Base-by-base conservation (phyloP, 768 basidiomycete genomes). In the Tylopilus intermedius region DNA sequence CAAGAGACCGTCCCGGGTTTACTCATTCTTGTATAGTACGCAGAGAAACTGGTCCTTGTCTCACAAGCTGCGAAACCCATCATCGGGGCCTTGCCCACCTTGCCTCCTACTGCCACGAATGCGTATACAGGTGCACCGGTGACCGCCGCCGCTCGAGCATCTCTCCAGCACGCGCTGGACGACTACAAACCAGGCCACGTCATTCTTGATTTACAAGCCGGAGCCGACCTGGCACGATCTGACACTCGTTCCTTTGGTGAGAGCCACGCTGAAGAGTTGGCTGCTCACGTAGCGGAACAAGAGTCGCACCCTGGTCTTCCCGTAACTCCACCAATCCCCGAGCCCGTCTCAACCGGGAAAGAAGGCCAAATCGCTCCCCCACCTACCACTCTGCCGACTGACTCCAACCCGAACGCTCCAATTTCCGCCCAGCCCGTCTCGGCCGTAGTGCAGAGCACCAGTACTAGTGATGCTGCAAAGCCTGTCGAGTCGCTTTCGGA, bases 161-260 rank as follows among this genome's bases (percentile, higher is more conserved):
- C 85, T 11, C 77, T 93, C 18, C 90, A 93, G 65, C 75, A 81
- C 32, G 86, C 89, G 0, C 72, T 93, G 33, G 90, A 93, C 66
- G 79, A 84, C 58, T 91, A 88, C 71, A 80, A 79, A 63, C 80
- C 81, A 2, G 90, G 89, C 0, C 76, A 80, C 53, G 76, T 79
- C 60, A 75, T 75, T 39, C 72, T 89, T 10, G 73, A 76, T 37
- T 67, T 74, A 10, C 74, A 77, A 14, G 55, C 68, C 13, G 67
- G 73, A 27, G 71, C 74, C 5, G 83, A 86, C 63, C 75, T 89
- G 38, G 75, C 77, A 54, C 75, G 84, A 54, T 84, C 84, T 4
- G 86, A 92, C 61, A 88, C 86, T 0, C 80, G 80, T 51, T 90
- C 86, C 68, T 93, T 93, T 63, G 90, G 90, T 18, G 87, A 86